Percentiles rank a stretch among this genome's conserved stretches.
These are phyloP conservation scores for Maudiozyma pseudohumilis DNA, from an alignment of 805 yeast species.

Conservation along the genomic window DNA sequence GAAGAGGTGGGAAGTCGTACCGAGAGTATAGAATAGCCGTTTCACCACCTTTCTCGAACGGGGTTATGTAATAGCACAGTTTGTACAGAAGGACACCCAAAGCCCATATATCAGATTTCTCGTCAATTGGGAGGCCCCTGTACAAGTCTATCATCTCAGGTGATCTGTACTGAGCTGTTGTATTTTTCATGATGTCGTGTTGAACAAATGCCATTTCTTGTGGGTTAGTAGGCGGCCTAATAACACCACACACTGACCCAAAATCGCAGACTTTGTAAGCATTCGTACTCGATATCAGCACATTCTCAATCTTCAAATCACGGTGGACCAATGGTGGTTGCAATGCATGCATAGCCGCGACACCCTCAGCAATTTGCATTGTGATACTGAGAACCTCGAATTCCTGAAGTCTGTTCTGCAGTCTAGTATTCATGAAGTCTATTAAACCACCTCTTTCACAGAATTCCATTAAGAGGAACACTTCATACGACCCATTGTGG, in stretches of 20 bases:
- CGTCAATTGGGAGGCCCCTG: constrained; percentile 62
- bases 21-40: constrained; percentile 50
- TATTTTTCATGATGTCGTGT: constrained; percentile 64
- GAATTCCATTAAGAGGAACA: constrained; percentile 69
- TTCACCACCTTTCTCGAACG: constrained; percentile 62
- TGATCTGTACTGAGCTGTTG: constrained; percentile 77
- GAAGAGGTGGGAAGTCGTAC: constrained; percentile 43
- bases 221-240: constrained; percentile 51
- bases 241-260: constrained; percentile 63
- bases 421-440: constrained; percentile 68
- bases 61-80: constrained; percentile 72
- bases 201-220: constrained; percentile 52
- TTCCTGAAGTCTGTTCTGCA: constrained; percentile 57
- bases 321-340: constrained; percentile 65
- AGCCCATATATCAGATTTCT: constrained; percentile 82
- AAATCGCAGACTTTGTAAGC: constrained; percentile 69
- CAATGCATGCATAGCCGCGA: constrained; percentile 68
- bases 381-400: constrained; percentile 57
- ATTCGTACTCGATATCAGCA: constrained; percentile 48
- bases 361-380: constrained; percentile 62
- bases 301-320: constrained; percentile 78
- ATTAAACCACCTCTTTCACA: constrained; percentile 68
- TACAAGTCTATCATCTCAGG: constrained; percentile 78
- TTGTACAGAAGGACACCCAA: constrained; percentile 70
- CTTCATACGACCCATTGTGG: constrained; percentile 57